Evolutionary conservation across 2,329 filamentous ascomycete species (phyloP), one percentile per base, ranked within the genome.

Genomic region (Myriosclerotinia duriaeana): DNA sequence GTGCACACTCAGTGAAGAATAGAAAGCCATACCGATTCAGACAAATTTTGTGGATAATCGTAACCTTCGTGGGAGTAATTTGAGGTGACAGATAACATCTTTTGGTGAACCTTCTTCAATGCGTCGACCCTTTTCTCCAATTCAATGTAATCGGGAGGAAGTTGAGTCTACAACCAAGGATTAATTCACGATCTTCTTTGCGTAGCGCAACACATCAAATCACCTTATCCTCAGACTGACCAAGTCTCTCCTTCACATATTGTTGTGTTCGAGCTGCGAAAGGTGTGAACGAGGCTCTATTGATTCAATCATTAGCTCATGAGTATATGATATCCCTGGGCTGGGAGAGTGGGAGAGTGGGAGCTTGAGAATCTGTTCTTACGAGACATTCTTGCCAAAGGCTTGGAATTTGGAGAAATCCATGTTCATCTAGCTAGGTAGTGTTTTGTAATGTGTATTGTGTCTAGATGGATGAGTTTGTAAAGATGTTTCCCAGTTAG

Each of bases 121-220:
- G 95, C 95, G 87, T 99, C 95, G 76, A 98, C 93, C 72, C 94
- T 89, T 86, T 97, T 97, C 87, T 99, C 95, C 69, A 99, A 90
- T 80, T 98, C 93, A 78, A 97, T 91, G 80, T 99, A 99, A 80
- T 98, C 95, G 73, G 93, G 89, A 55, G 95, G 95, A 53, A 99
- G 91, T 81, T 98, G 90, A 71, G 95, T 99, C 92, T 96, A 68
- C n/a, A 66, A 46, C 50, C n/a, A 50, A 46, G 17, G 12, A 54
- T 64, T 64, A 38, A 42, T 64, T 53, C 38, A 42, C 50, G 50
- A 36, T 17, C 54, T 40, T 30, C 44, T 34, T 30, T n/a, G 40
- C 36, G 14, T 36, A 50, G 42, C 52, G 50, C 50, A 54, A 44
- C 40, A 38, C 53, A 50, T 66, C 62, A 48, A 55, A 69, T 66